phyloP scores from a whole-genome alignment of 2,329 filamentous ascomycete species.

The Cryphonectria radicalis region DNA sequence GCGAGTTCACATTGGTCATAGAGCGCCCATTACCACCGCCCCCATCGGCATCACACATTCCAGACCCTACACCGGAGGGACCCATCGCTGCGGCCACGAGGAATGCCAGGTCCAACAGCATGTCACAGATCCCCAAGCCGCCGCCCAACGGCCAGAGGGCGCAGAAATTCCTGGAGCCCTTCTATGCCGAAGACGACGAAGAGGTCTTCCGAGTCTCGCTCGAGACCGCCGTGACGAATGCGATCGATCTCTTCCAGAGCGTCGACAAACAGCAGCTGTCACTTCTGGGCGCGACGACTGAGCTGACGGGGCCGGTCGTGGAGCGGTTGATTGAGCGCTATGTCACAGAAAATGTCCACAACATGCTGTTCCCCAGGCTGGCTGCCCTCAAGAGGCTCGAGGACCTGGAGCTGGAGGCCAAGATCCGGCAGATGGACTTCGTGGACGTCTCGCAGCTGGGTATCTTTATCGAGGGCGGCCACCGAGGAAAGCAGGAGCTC shows the following conservation, averaged over 20 bases:
- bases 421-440: slow-evolving; percentile 90
- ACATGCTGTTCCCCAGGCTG: slow-evolving; percentile 83
- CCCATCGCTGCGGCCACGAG: slow-evolving; percentile 60
- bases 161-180: slow-evolving; percentile 55
- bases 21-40: slow-evolving; percentile 83
- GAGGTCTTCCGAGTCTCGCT: slow-evolving; percentile 85
- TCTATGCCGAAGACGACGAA: slow-evolving; percentile 87
- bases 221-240: slow-evolving; percentile 89
- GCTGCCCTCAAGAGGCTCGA: slow-evolving; percentile 78
- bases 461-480: slow-evolving; percentile 80
- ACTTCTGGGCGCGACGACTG: slow-evolving; percentile 87
- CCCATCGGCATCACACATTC: slow-evolving; percentile 63
- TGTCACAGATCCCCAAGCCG: slow-evolving; percentile 31
- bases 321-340: slow-evolving; percentile 95
- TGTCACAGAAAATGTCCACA: slow-evolving; percentile 89
- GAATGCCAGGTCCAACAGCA: slow-evolving; percentile 58
- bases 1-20: slow-evolving; percentile 84
- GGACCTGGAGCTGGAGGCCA: slow-evolving; percentile 84
- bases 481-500: slow-evolving; percentile 79
- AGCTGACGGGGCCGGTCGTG: slow-evolving; percentile 87
- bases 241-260: slow-evolving; percentile 92
- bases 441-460: slow-evolving; percentile 95
- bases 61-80: slow-evolving; percentile 61
- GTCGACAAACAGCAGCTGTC: slow-evolving; percentile 97
- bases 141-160: slow-evolving; percentile 11